Base-by-base conservation (phyloP, 257 asterid genomes). In the Ballota nigra region DNA sequence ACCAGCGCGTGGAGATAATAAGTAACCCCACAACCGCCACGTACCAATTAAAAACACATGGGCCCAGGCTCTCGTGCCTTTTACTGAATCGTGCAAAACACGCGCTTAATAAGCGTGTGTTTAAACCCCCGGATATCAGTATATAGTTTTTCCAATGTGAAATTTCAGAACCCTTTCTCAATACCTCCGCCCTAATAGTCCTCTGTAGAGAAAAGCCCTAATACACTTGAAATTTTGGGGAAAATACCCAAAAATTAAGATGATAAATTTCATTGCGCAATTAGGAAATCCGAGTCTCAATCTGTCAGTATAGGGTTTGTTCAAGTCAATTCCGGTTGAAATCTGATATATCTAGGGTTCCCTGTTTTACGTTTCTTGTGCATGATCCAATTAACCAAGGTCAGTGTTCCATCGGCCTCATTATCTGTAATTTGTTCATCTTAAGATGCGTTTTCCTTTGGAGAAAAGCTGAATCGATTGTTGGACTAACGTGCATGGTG, bases 131-230 rank as follows among this genome's bases (percentile, higher is more conserved):
- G 18, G 45, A 63, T 29, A 36, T 28, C 20, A 29, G 53, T 80
- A 67, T 83, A 45, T 72, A 72, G 22, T 69, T 64, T 51, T 70
- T 26, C 59, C 51, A 65, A 31, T 77, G 71, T 70, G 77, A 66
- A 62, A 74, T 23, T 61, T 33, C 55, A 6, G 8, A 85, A 81
- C 70, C 84, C 83, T 83, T 76, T 77, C 83, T 85, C 68, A 68
- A 74, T 69, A 62, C 89, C 87, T 87, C 92, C 94, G 94, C 94
- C 89, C 72, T 63, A 71, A 56, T 22, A 73, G 62, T 81, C 73
- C 20, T 70, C 31, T 52, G 36, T 8, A 34, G 77, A 69, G 67
- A 77, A 80, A 78, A 74, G 75, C 86, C 83, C 81, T 67, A 73
- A 73, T 55, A 33, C 75, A 29, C 72, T 72, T 29, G 51, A 67